Conservation (phyloP, 83 land plant genomes). For the Isoetes engelmannii region DNA sequence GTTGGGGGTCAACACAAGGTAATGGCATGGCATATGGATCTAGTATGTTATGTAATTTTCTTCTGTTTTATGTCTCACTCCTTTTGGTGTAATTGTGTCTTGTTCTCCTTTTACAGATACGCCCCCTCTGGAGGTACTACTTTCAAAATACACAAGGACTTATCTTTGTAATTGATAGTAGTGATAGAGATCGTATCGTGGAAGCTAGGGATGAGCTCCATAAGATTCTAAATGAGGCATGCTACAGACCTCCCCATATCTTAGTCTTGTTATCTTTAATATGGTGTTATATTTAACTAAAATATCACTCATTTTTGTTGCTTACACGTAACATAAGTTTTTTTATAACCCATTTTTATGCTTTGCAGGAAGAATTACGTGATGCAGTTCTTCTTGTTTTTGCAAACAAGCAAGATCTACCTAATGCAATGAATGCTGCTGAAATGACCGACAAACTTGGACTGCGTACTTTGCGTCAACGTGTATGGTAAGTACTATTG, state of each 20-base stretch:
- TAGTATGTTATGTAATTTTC: too few species aligned
- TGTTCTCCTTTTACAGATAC: neutral
- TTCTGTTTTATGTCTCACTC: too few species aligned
- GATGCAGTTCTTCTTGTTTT: slow-evolving; percentile 16
- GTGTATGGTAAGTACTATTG: too few species aligned
- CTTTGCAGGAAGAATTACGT: neutral
- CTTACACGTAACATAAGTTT: neutral
- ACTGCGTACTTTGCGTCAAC: slow-evolving; percentile 12
- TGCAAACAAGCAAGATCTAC: slow-evolving; percentile 64
- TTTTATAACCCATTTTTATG: neutral
- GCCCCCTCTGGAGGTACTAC: slow-evolving; percentile 1
- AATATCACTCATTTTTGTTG: neutral
- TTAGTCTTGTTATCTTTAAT: neutral
- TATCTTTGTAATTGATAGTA: slow-evolving; percentile 7
- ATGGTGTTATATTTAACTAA: neutral
- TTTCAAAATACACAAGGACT: neutral
- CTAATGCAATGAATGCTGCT: slow-evolving; percentile 64
- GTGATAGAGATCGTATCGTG: neutral
- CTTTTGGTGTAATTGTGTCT: neutral
- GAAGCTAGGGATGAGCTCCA: slow-evolving; percentile 6
- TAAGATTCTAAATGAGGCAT: neutral
- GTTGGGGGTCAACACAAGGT: too few species aligned
- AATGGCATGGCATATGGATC: too few species aligned
- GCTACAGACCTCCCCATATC: neutral
- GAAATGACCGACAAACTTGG: slow-evolving; percentile 61